These are phyloP conservation scores for Auriscalpium microsporum DNA, from an alignment of 768 basidiomycete species.

Conservation along the genomic window DNA sequence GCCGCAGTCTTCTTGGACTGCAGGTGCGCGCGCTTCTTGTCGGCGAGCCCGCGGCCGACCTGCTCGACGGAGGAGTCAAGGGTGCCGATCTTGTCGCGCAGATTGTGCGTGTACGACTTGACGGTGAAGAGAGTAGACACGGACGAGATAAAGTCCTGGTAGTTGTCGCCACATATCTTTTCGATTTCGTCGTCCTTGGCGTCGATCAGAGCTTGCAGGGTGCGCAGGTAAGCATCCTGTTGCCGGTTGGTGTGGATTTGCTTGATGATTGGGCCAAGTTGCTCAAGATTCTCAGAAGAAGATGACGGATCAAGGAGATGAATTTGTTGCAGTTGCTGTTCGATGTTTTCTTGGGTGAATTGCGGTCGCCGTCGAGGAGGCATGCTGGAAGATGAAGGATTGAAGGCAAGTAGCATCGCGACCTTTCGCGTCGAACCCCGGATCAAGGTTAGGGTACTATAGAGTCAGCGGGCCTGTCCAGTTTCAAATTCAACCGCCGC, in stretches of 20 bases:
- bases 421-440: conserved; percentile 66
- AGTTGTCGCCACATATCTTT: conserved; percentile 90
- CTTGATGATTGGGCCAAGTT: conserved; percentile 90
- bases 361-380: conserved; percentile 62
- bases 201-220: conserved; percentile 79
- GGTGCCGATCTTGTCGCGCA: conserved; percentile 85
- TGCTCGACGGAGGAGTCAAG: conserved; percentile 84
- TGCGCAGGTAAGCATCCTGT: conserved; percentile 84
- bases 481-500: conserved; percentile 61
- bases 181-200: conserved; percentile 96
- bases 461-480: conserved; percentile 85
- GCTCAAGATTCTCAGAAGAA: conserved; percentile 89
- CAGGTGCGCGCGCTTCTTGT: conserved; percentile 86
- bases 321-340: conserved; percentile 87
- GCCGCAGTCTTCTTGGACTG: conserved; percentile 89
- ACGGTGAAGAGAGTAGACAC: conserved; percentile 95
- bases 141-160: conserved; percentile 95
- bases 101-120: conserved; percentile 90
- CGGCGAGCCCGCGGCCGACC: conserved; percentile 78
- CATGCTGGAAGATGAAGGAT: conserved; percentile 32
- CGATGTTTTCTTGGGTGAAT: conserved; percentile 78
- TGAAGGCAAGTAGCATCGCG: too few species aligned
- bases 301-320: conserved; percentile 83
- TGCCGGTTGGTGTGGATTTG: conserved; percentile 83
- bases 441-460: conserved; percentile 97